phyloP scores from a whole-genome alignment of 2,329 filamentous ascomycete genomes.

The Paraphoma chrysanthemicola region DNA sequence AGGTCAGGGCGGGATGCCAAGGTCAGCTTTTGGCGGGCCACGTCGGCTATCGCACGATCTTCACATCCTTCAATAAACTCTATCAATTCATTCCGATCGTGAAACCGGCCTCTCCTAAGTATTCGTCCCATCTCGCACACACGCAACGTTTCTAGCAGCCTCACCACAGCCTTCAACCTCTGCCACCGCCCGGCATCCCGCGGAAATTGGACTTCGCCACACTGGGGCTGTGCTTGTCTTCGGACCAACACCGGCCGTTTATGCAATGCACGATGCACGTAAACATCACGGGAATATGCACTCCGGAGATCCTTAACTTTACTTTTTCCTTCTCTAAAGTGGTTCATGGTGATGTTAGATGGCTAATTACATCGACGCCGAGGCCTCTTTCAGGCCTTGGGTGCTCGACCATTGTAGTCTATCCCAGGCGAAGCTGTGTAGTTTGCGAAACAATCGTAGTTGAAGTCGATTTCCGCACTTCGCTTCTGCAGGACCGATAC shows the following conservation, averaged over 20 bases:
- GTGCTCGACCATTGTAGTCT: slow-evolving; percentile 39
- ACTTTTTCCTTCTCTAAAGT: neutral
- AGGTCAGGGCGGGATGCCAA: neutral
- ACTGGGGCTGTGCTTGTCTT: slow-evolving; percentile 2
- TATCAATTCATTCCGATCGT: neutral
- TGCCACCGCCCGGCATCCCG: neutral
- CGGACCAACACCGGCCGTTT: neutral
- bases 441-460: slow-evolving; percentile 40
- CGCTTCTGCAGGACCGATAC: slow-evolving; percentile 35
- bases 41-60: neutral
- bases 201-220: slow-evolving; percentile 3
- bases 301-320: neutral
- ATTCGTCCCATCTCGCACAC: no score
- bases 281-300: neutral
- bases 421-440: slow-evolving; percentile 31
- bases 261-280: slow-evolving; percentile 1
- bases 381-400: slow-evolving; percentile 1
- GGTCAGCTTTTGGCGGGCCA: neutral
- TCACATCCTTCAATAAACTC: neutral
- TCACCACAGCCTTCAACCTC: neutral
- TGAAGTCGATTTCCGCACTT: slow-evolving; percentile 35
- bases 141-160: no score
- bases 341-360: neutral
- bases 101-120: no score
- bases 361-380: no score